phyloP scores from a whole-genome alignment of 768 basidiomycete species.

The Pleurotus ostreatus region DNA sequence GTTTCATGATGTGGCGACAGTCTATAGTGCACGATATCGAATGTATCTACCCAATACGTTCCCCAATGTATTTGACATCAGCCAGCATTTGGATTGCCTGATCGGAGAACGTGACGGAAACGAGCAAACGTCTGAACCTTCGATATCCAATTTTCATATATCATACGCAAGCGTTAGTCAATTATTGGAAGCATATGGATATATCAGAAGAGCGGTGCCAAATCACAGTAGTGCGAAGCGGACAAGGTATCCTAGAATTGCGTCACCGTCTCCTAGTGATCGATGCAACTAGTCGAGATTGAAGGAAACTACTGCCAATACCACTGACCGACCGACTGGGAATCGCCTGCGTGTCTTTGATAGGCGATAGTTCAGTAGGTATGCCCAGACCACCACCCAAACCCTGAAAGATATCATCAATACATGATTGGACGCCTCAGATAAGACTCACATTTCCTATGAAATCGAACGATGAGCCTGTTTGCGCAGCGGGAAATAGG shows the following conservation, averaged over 20 bases:
- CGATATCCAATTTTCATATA: no score
- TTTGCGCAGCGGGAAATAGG: constrained; percentile 42
- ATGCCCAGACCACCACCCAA: constrained; percentile 49
- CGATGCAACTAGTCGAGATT: constrained; percentile 20
- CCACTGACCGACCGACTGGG: constrained; percentile 39
- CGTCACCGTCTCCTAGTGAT: constrained; percentile 11
- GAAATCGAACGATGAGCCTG: constrained; percentile 43
- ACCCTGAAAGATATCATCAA: constrained; percentile 17
- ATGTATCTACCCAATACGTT: no score
- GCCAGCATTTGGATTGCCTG: no score
- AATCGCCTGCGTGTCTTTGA: constrained; percentile 50
- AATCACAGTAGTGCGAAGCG: no score
- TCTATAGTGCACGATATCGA: not conserved
- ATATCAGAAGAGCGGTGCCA: no score
- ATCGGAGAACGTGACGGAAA: no score
- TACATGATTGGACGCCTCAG: not conserved
- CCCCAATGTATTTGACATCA: no score
- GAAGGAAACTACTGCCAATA: constrained; percentile 16
- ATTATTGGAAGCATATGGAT: no score
- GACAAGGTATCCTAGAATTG: not conserved
- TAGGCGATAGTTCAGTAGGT: constrained; percentile 63
- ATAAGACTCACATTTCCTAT: constrained; percentile 27
- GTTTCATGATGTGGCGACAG: constrained; percentile 86
- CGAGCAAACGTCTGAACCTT: no score
- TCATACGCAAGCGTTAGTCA: no score